Evolutionary conservation across 306 rosid species (phyloP), one percentile per base, ranked within the genome.

Genomic region (Dryas octopetala): DNA sequence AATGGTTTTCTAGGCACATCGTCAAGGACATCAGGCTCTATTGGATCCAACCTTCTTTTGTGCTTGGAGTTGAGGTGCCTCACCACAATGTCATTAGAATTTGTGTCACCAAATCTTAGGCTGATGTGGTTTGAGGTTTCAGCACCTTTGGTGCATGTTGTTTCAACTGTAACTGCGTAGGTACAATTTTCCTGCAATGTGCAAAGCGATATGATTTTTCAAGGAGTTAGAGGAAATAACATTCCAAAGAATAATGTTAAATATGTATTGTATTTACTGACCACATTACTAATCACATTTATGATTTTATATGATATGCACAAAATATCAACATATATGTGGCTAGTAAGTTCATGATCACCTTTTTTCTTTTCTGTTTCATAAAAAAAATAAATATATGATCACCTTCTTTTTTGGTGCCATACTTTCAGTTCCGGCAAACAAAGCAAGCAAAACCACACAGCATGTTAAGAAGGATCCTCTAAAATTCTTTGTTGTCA

Each of bases 121-220:
- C 90, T 88, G 11, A 91, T 86, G 66, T 32, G 76, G 83, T 77
- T 85, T 74, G 92, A 84, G 46, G 98, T 93, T 55, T 87, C 93
- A 0, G 93, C 98, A 10, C 97, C 98, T 82, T 78, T 73, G 10
- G 85, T 85, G 91, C 97, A 93, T 28, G 96, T 85, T 44, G 94
- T 93, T 78, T 88, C 87, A 11, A 93, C 46, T 1, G 92, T 88
- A 38, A 93, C 85, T 5, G 78, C 71, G 59, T 93, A 93, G 11
- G 84, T 85, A 78, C 98, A 93, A 19, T 72, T 87, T 74, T 81
- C 75, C 93, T 88, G 82, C 54, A n/a, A 2, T n/a, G 59, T 32
- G 19, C 13, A 28, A 12, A 32, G 45, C 41, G 13, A 40, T 6
- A 41, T 41, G 5, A 41, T 28, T 61, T 51, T 51, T 13, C 14